A percentile compares a stretch with the other conserved stretches of the same genome.
phyloP scores from a whole-genome alignment of 2,329 filamentous ascomycete genomes.

The Beauveria sp. region DNA sequence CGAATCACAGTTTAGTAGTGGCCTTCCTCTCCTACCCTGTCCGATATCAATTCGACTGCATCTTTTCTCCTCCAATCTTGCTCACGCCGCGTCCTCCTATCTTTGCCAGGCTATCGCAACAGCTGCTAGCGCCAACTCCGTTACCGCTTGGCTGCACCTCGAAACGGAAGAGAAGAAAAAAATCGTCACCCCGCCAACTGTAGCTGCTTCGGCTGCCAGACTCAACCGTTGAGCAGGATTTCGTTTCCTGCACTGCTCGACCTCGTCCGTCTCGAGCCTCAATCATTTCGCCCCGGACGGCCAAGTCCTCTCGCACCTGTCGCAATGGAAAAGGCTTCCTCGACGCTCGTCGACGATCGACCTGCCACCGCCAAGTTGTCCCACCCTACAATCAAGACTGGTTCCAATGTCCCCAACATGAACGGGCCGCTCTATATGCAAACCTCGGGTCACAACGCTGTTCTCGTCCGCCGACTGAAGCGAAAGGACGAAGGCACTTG shows the following conservation, averaged over 20 bases:
- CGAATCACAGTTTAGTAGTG: not conserved
- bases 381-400: conserved; percentile 23
- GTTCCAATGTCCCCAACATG: conserved; percentile 35
- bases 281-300: not conserved
- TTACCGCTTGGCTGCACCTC: conserved; percentile 1
- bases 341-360: not conserved
- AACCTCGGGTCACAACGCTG: conserved; percentile 41
- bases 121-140: conserved; percentile 1
- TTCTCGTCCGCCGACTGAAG: conserved; percentile 50
- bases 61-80: not conserved
- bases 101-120: not conserved
- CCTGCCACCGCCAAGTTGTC: conserved; percentile 16
- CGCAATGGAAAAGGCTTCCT: conserved; percentile 6
- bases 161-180: not conserved
- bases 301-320: not conserved
- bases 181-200: conserved; percentile 3
- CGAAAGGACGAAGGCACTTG: conserved; percentile 54
- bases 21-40: not conserved
- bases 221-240: not conserved
- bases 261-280: not conserved
- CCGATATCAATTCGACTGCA: conserved; percentile 1
- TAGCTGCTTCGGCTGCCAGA: not conserved
- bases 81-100: not conserved
- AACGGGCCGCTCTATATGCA: conserved; percentile 53
- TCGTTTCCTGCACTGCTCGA: not conserved